Base-by-base conservation (phyloP, 1,139 yeast species). In the Candida gigantensis region DNA sequence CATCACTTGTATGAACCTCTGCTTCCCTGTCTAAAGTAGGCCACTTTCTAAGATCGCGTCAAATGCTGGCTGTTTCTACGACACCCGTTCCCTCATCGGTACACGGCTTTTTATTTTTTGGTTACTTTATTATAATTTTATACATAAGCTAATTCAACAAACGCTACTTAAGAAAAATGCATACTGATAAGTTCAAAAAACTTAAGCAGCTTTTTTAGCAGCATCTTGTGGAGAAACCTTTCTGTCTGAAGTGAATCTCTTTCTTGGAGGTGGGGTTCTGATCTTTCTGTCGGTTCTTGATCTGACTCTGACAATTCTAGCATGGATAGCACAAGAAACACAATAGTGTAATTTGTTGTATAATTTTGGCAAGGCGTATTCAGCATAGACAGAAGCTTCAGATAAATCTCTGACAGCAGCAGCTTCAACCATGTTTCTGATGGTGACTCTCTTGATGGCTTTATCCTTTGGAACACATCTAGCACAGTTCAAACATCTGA, bases 361-460 rank as follows among this genome's bases (percentile, higher is more conserved):
- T 71, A 94, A 85, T 85, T 92, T 92, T 77, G 99, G 99, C 65
- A 92, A 80, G 65, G 96, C 97, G 81, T 92, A 92, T 81, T 94
- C 98, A 67, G 88, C 81, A 85, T 94, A 92, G 65, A 92, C 98
- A 46, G 97, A 90, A 62, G 97, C 98, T 77, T 92, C 99, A 61
- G 96, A 87, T 76, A 92, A 83, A 77, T 92, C 99, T 83, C 99
- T 89, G 70, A 92, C 95, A 68, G 98, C 97, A 72, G 98, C 98
- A 62, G 97, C 94, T 81, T 92, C 99, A 66, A 92, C 99, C 92
- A 92, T 92, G 95, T 94, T 94, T 83, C 97, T 88, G 85, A 92
- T 85, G 74, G 96, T 89, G 82, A 92, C 95, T 81, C 98, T 88
- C 94, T 94, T 92, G 89, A 94, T 92, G 77, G 98, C 97, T 87